Evolutionary conservation across 495 filamentous ascomycete genomes (phyloP), one percentile per base, ranked within the genome.

Genomic region (Annulohypoxylon moriforme): DNA sequence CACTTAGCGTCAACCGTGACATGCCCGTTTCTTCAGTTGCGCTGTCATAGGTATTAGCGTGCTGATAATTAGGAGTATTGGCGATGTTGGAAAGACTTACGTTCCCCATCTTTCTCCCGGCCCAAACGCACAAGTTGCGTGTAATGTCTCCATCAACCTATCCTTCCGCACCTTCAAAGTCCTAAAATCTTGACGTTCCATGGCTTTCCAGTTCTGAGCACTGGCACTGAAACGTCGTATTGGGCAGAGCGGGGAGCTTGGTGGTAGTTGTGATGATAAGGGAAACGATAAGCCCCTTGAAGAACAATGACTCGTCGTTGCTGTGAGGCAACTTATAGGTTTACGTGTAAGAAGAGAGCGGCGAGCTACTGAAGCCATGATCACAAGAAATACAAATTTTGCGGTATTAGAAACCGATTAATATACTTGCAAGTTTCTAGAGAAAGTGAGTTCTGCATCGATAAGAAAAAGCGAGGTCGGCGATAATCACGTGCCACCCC

Each of bases 1-100:
- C 86, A 31, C 89, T 89, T 24, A 95, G 80, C 16, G 92, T 82
- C 3, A 94, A 87, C 31, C 81, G 77, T 10, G 76, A 73, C 81
- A 83, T 83, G 38, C 81, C 81, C 10, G 80, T 83, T 44, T 82
- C 74, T 73, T 77, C 34, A 24, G 16, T 16, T 14, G 14, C 10
- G 13, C 31, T 27, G 50, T 42, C 22, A 3, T 24, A 13, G 27
- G 9, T 53, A 67, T 64, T 67, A 63, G 69, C 38, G 14, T 27
- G 34, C 56, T 49, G n/a, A 20, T 27, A 22, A 22, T 18, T 4
- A 36, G 13, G 14, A 50, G 18, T 22, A 16, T 34, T 6, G 10
- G 3, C 13, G 6, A 10, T 27, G 13, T 8, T 1, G 20, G 33
- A 18, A 9, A 57, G 36, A 47, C 72, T 53, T 68, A 58, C 76